Evolutionary conservation across 257 asterid species (phyloP), one percentile per base, ranked within the genome.

Genomic region (Solanum raphanifolium): DNA sequence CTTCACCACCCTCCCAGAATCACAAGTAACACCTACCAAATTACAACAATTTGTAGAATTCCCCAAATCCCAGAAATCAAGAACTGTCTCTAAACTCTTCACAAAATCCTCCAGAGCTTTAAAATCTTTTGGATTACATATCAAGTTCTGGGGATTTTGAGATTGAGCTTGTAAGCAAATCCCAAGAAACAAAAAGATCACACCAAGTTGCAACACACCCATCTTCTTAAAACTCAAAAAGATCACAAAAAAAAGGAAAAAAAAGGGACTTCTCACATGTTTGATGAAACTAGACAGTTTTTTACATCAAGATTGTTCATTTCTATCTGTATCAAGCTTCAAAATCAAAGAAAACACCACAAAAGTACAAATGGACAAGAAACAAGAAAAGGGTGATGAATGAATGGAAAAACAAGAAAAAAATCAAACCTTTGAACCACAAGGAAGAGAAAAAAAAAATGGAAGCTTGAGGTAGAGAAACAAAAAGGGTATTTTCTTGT

Each of bases 1-100:
- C 82, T 85, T 88, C 21, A 93, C 92, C 43, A 96, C 96, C 83
- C 96, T 90, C 13, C 90, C 91, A 12, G 92, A 84, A 76, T 34
- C 23, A 93, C 98, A 96, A 71, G 95, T 90, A 86, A 96, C 55
- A 20, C 96, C 98, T 2, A 62, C 83, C 98, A 96, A 96, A 31
- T 36, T 86, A 79, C 98, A 95, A 90, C 98, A 96, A 82, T 90
- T 91, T 69, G 92, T 89, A 39, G 94, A 86, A 20, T 94, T 90
- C 48, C 32, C 68, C 62, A 78, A 39, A 69, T 83, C 92, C 98
- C 98, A 94, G 3, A 92, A 94, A 35, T 88, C 92, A 83, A 90
- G 16, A 48, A 87, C 87, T 0, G 91, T 76, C 20, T 93, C 96
- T 83, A 96, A 88, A 73, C 43, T 89, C 25, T 46, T 85, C 60